Evolutionary conservation across 495 filamentous ascomycete genomes (phyloP).

Genomic region (Aspergillus heteromorphus): DNA sequence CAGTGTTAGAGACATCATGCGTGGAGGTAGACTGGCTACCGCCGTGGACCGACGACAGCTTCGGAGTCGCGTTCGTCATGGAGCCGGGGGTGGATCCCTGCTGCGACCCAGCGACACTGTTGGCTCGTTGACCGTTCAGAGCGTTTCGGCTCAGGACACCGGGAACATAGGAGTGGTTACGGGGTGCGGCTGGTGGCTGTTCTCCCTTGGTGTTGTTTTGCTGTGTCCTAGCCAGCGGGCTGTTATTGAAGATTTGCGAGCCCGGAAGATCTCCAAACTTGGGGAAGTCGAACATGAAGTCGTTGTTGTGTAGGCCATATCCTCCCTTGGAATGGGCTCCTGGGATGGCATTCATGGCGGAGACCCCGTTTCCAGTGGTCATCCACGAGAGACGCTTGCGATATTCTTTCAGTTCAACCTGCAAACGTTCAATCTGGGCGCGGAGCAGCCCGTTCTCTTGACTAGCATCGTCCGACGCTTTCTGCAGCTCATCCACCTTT

Average conservation of each 20-base stretch:
- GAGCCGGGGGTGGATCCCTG: slow-evolving; percentile 10
- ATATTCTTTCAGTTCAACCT: slow-evolving; percentile 82
- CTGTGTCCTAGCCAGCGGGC: slow-evolving; percentile 28
- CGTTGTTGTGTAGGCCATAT: slow-evolving; percentile 59
- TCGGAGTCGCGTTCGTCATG: slow-evolving; percentile 11
- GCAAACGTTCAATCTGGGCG: slow-evolving; percentile 80
- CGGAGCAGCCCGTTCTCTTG: slow-evolving; percentile 82
- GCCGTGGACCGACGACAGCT: slow-evolving; percentile 11
- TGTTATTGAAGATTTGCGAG: slow-evolving; percentile 52
- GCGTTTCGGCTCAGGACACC: slow-evolving; percentile 30
- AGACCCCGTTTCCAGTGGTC: slow-evolving; percentile 41
- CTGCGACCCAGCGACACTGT: slow-evolving; percentile 2
- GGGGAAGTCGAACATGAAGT: slow-evolving; percentile 94
- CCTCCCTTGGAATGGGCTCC: slow-evolving; percentile 31
- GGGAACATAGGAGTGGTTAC: slow-evolving; percentile 16
- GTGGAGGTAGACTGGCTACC: slow-evolving; percentile 28
- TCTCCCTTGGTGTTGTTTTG: slow-evolving; percentile 25
- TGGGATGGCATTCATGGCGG: slow-evolving; percentile 42
- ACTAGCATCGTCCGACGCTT: slow-evolving; percentile 72
- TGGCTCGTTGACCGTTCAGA: slow-evolving; percentile 10
- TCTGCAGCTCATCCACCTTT: slow-evolving; percentile 90
- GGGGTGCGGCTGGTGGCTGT: neutral
- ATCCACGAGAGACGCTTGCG: slow-evolving; percentile 72
- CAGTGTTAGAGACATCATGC: slow-evolving; percentile 42
- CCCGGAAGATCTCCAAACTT: slow-evolving; percentile 78